A percentile compares a stretch with the other conserved stretches of the same genome.
phyloP scores from a whole-genome alignment of 176 grass and related monocot species.

The Avena atlantica region DNA sequence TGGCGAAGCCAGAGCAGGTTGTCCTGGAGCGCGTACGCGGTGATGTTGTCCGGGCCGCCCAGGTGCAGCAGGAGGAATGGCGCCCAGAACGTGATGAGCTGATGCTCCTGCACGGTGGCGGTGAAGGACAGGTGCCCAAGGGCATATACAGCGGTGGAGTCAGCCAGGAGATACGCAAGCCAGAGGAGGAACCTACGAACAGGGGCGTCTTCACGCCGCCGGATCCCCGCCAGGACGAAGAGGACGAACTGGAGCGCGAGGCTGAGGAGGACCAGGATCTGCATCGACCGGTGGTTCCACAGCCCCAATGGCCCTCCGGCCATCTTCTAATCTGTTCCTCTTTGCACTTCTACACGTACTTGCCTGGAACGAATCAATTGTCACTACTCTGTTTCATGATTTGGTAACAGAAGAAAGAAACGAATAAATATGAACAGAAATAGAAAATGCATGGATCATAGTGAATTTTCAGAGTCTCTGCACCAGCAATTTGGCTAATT shows the following conservation, averaged over 20 bases:
- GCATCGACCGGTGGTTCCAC: background rate
- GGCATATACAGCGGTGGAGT: background rate
- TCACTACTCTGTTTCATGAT: background rate
- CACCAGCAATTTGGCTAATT: too few species aligned
- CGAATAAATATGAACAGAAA: background rate
- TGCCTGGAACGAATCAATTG: background rate
- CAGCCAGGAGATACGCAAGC: background rate
- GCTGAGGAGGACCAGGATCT: constrained; percentile 17
- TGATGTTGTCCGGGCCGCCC: constrained; percentile 23
- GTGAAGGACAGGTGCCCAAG: background rate
- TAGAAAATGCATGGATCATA: too few species aligned
- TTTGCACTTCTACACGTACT: background rate
- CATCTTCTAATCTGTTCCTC: background rate
- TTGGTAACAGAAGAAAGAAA: too few species aligned
- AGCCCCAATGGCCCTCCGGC: background rate
- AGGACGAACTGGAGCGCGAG: background rate
- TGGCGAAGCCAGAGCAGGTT: constrained; percentile 27
- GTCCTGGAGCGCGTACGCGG: background rate
- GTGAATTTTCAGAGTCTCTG: too few species aligned
- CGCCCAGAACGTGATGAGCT: background rate
- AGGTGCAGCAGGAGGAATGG: constrained; percentile 3
- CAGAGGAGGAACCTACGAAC: background rate
- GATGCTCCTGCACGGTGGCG: background rate
- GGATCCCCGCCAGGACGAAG: constrained; percentile 8
- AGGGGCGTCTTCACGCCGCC: background rate